phyloP scores from a whole-genome alignment of 2,329 filamentous ascomycete genomes.

The Cladosporium sphaerospermum region DNA sequence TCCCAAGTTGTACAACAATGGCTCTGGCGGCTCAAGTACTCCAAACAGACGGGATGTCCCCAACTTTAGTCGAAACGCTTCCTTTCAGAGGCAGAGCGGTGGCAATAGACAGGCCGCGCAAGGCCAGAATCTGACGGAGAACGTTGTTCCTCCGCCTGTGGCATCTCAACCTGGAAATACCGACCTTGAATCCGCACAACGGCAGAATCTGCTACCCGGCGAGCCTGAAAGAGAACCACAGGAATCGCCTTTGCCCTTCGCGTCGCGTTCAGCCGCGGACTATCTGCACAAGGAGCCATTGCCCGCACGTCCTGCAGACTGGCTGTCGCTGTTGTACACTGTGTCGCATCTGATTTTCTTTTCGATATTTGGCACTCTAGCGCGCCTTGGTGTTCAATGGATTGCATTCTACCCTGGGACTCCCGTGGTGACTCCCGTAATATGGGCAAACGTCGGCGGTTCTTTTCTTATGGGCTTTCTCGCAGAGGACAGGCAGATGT shows the following conservation, averaged over 20 bases:
- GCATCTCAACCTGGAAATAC: neutral
- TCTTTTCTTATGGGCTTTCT: slow-evolving; percentile 82
- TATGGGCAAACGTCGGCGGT: slow-evolving; percentile 86
- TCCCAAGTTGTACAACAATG: neutral
- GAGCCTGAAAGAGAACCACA: slow-evolving; percentile 30
- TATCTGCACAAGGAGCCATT: slow-evolving; percentile 4
- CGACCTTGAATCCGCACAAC: neutral
- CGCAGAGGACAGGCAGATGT: slow-evolving; percentile 68
- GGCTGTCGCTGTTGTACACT: slow-evolving; percentile 45
- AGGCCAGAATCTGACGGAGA: neutral
- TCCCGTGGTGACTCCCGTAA: slow-evolving; percentile 64
- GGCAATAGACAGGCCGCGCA: slow-evolving; percentile 10
- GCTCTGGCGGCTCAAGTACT: neutral
- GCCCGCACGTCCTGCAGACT: neutral
- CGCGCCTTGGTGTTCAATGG: slow-evolving; percentile 71
- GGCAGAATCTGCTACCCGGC: neutral
- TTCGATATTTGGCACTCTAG: slow-evolving; percentile 75
- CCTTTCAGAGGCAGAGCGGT: neutral
- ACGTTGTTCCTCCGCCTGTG: neutral
- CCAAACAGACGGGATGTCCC: neutral
- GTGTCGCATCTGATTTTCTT: slow-evolving; percentile 81
- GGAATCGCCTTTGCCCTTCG: slow-evolving; percentile 43
- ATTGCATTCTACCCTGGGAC: slow-evolving; percentile 74
- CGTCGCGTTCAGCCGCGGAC: neutral
- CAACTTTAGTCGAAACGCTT: slow-evolving; percentile 1